Percentiles rank a stretch among this genome's conserved stretches.
Conservation (phyloP, 2,329 filamentous ascomycete species). For the Diaporthe helianthi region DNA sequence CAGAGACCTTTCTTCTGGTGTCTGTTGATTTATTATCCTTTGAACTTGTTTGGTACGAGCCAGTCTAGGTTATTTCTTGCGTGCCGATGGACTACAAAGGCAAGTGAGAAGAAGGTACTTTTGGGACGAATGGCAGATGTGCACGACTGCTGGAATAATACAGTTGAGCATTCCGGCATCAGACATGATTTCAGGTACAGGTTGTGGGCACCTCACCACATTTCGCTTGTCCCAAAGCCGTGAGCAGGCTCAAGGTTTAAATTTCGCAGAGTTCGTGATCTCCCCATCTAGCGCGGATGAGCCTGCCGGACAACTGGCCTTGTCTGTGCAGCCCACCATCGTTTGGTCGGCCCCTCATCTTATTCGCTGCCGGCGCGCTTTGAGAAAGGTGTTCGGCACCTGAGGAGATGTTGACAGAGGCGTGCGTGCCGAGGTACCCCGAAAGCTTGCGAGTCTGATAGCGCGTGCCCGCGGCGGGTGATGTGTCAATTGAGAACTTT, state of each 20-base stretch:
- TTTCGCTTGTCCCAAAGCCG: conserved; percentile 7
- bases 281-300: background rate
- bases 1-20: too few species aligned
- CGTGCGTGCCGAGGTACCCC: background rate
- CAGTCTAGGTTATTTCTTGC: background rate
- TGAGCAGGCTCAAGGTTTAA: conserved; percentile 17
- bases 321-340: conserved; percentile 3
- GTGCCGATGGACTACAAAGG: background rate
- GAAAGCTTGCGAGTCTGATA: background rate
- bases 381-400: background rate
- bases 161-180: background rate
- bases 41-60: too few species aligned
- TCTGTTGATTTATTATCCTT: background rate
- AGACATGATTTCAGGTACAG: background rate
- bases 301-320: background rate
- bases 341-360: background rate
- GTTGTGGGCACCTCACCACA: background rate
- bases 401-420: background rate
- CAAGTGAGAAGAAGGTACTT: too few species aligned
- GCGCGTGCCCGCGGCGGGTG: background rate
- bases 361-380: background rate
- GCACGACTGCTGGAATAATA: background rate
- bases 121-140: background rate
- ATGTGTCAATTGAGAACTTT: background rate
- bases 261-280: background rate